Evolutionary conservation across 371 early-diverging fungal species (phyloP).

Genomic region (Haplosporangium sp.): DNA sequence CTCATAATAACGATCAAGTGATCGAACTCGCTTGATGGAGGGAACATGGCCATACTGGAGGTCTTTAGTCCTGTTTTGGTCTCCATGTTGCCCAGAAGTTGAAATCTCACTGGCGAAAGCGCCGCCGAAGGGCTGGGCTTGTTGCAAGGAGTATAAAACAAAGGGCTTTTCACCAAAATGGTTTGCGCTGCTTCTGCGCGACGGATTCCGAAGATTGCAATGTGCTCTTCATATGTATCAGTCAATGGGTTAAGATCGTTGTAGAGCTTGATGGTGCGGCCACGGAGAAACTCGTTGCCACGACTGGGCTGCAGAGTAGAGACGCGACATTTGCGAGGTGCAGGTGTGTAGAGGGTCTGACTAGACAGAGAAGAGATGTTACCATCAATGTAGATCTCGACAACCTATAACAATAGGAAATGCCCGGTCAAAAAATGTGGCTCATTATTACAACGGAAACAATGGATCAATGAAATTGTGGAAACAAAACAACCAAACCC

Average conservation of each 20-base stretch:
- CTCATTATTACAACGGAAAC: not conserved
- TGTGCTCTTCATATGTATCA: not conserved
- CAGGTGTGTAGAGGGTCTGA: not conserved
- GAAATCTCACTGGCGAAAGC: constrained; percentile 10
- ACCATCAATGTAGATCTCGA: constrained; percentile 29
- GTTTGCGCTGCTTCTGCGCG: constrained; percentile 4
- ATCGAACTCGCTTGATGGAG: constrained; percentile 26
- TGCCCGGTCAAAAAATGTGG: not conserved
- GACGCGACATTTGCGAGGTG: constrained; percentile 2
- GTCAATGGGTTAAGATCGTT: not conserved
- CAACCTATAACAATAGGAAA: constrained; percentile 3
- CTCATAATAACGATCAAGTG: constrained; percentile 21
- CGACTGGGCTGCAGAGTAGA: constrained; percentile 15
- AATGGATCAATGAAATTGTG: not conserved
- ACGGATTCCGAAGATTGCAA: constrained; percentile 31
- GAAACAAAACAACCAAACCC: not conserved
- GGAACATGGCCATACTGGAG: constrained; percentile 32
- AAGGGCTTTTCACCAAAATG: constrained; percentile 23
- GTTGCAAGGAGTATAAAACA: constrained; percentile 3
- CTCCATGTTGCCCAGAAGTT: not conserved
- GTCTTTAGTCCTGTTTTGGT: constrained; percentile 1
- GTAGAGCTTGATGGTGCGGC: constrained; percentile 21
- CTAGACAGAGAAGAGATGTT: not conserved
- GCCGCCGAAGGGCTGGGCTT: not conserved
- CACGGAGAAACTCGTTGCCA: constrained; percentile 13